These are phyloP conservation scores for Endoconidiophora laricicola DNA, from an alignment of 2,329 filamentous ascomycete species.

Conservation along the genomic window DNA sequence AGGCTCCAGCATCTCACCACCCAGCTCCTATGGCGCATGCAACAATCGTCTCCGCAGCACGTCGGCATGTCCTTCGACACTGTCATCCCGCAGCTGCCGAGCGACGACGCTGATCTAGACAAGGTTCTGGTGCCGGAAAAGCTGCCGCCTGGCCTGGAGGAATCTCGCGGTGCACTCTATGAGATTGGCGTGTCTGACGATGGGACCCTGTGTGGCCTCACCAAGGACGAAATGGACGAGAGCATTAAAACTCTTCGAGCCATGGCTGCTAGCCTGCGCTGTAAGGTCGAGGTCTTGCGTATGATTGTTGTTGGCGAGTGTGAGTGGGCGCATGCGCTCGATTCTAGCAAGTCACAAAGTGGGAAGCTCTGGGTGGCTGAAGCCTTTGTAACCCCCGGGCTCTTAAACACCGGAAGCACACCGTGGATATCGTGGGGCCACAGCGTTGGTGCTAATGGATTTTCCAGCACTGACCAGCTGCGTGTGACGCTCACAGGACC, in stretches of 20 bases:
- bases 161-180: conserved; percentile 83
- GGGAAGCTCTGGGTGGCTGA: conserved; percentile 69
- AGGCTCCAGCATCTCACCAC: conserved; percentile 84
- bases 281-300: conserved; percentile 63
- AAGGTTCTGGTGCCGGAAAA: conserved; percentile 34
- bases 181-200: conserved; percentile 95
- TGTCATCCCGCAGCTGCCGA: conserved; percentile 58
- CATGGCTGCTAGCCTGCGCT: conserved; percentile 89
- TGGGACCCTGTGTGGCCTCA: conserved; percentile 74
- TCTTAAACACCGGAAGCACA: conserved; percentile 17
- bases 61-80: conserved; percentile 60
- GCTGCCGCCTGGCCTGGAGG: conserved; percentile 66
- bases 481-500: conserved; percentile 77
- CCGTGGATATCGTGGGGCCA: conserved; percentile 4
- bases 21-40: conserved; percentile 82
- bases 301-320: conserved; percentile 75
- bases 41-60: conserved; percentile 88
- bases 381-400: conserved; percentile 65
- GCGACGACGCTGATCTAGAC: conserved; percentile 34
- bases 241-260: conserved; percentile 68
- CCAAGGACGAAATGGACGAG: conserved; percentile 81
- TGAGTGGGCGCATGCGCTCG: conserved; percentile 37
- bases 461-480: conserved; percentile 52
- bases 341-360: conserved; percentile 16
- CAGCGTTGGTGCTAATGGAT: not conserved